Base-by-base conservation (phyloP, 371 early-diverging fungal genomes). In the Actinomucor elegans region DNA sequence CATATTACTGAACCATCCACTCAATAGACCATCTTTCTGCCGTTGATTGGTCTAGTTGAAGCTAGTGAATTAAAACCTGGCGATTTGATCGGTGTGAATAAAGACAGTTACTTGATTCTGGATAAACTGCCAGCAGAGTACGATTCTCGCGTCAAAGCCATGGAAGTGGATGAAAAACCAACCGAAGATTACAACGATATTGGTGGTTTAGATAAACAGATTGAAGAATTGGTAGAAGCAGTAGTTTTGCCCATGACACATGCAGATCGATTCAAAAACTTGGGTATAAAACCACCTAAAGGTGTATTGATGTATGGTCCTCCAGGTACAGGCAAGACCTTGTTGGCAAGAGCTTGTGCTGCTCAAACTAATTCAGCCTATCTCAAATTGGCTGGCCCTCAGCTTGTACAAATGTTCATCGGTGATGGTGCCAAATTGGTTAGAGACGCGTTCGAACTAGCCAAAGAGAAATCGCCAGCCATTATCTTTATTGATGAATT, bases 401-500 rank as follows among this genome's bases (percentile, higher is more conserved):
- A 98, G 66, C 87, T 99, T 3, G 99, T 99, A 41, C 99, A 89
- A 73, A 99, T 98, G 99, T 99, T 97, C 75, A 99, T 99, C 61
- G 99, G 99, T 62, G 99, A 99, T 64, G 99, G 99, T 53, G 98
- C 99, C 43, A 94, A 97, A 66, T 79, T 99, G 55, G 99, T 99
- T 14, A 89, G 99, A 33, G 99, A 99, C 64, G 97, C 98, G 4
- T 99, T 99, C 76, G 92, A 90, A n/a, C 73, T 99, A 50, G 99
- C 99, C 20, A 97, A 97, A 71, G 98, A 98, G 64, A 99, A 99
- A 74, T 86, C 96, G 18, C 99, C 99, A 4, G 92, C 99, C 24
- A 99, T 99, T 66, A 99, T 99, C 66, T 99, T 99, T 70, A 99
- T 99, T 67, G 99, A 99, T 78, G 99, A 99, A 77, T 86, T 99